Evolutionary conservation across 306 rosid species (phyloP).

Genomic region (Spatholobus suberectus): DNA sequence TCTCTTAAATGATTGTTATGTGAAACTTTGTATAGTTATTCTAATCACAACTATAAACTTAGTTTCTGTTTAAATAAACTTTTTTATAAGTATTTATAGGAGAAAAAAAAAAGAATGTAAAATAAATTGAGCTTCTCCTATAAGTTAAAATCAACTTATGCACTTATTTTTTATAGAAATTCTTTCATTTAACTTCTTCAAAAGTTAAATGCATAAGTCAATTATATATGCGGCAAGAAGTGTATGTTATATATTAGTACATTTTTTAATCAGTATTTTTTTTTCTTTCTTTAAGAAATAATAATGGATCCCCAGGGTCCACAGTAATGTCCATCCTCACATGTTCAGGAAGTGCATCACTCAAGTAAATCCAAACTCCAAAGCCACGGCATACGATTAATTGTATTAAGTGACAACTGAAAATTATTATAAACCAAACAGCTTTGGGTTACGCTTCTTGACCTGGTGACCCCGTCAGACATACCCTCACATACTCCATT

Average conservation of each 20-base stretch:
- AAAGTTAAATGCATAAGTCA: too few species aligned
- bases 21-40: too few species aligned
- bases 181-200: too few species aligned
- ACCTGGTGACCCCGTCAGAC: constrained; percentile 56
- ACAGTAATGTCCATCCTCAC: constrained; percentile 47
- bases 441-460: constrained; percentile 43
- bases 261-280: background rate
- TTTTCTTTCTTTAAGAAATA: background rate
- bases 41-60: too few species aligned
- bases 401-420: constrained; percentile 38
- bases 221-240: background rate
- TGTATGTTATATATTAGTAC: background rate
- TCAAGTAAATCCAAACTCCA: constrained; percentile 45
- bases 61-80: too few species aligned
- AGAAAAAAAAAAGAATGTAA: too few species aligned
- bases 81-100: too few species aligned
- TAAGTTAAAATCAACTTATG: too few species aligned
- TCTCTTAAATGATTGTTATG: too few species aligned
- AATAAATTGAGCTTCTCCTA: too few species aligned
- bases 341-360: constrained; percentile 38
- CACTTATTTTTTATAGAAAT: too few species aligned
- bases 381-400: constrained; percentile 20
- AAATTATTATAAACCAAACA: constrained; percentile 21
- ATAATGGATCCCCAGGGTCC: background rate
- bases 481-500: constrained; percentile 37